Evolutionary conservation across 129 eudicot genomes (phyloP).

Genomic region (Calendula officinalis): DNA sequence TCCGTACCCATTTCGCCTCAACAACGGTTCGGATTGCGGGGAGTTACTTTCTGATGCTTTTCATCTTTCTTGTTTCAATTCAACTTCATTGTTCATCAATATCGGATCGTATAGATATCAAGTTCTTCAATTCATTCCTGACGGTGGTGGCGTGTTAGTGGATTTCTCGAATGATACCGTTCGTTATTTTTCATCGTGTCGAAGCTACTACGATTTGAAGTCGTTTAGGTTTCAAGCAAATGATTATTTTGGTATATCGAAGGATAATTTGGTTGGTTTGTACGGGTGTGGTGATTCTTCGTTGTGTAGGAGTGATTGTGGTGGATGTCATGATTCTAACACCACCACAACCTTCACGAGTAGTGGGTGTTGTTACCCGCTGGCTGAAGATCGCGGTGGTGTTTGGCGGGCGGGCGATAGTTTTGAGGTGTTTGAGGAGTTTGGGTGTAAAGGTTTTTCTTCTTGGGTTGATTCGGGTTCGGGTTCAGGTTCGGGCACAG

Average conservation of each 20-base stretch:
- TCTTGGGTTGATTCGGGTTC: constrained; percentile 57
- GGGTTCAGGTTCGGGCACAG: background rate
- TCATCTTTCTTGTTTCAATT: constrained; percentile 54
- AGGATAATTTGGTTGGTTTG: constrained; percentile 73
- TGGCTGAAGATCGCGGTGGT: constrained; percentile 55
- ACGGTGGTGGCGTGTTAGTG: constrained; percentile 58
- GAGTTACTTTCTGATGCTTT: constrained; percentile 41
- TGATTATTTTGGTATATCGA: constrained; percentile 58
- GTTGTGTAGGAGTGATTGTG: constrained; percentile 54
- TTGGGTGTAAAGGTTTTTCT: constrained; percentile 81
- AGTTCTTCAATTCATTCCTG: constrained; percentile 58
- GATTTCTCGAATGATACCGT: constrained; percentile 47
- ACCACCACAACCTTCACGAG: constrained; percentile 33
- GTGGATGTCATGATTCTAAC: constrained; percentile 36
- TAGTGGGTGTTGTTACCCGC: constrained; percentile 68
- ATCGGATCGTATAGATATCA: constrained; percentile 47
- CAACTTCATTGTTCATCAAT: constrained; percentile 48
- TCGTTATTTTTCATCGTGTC: constrained; percentile 32
- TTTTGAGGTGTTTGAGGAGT: constrained; percentile 50
- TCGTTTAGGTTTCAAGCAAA: constrained; percentile 52
- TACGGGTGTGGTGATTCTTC: constrained; percentile 90
- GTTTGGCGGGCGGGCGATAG: constrained; percentile 59
- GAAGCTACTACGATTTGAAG: constrained; percentile 50
- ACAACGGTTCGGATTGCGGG: constrained; percentile 24
- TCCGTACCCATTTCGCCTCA: constrained; percentile 65